Percentiles rank a stretch among this genome's conserved stretches.
Conservation (phyloP, 495 filamentous ascomycete genomes). For the Ramalina intermedia region DNA sequence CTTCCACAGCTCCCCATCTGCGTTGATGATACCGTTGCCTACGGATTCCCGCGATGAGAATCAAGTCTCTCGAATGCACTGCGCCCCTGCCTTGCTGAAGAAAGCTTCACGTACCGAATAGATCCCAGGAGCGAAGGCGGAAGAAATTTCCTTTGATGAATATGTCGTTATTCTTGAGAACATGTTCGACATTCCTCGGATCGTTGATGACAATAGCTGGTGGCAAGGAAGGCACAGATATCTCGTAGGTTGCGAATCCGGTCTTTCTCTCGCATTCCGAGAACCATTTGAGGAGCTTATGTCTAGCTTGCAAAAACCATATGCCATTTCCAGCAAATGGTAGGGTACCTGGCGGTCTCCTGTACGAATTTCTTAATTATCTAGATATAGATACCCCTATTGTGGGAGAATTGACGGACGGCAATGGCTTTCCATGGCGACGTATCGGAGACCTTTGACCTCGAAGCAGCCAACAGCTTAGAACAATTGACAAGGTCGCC, state of each 20-base stretch:
- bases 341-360: constrained; percentile 37
- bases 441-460: constrained; percentile 14
- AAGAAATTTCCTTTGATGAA: constrained; percentile 46
- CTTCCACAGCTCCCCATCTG: constrained; percentile 46
- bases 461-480: constrained; percentile 13
- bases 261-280: constrained; percentile 36
- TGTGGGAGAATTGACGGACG: constrained; percentile 2
- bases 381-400: not conserved
- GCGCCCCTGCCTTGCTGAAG: not conserved
- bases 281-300: constrained; percentile 46
- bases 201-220: constrained; percentile 45
- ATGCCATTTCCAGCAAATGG: constrained; percentile 44
- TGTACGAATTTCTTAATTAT: constrained; percentile 1
- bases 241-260: constrained; percentile 40
- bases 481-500: not conserved
- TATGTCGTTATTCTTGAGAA: constrained; percentile 42
- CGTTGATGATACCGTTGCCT: constrained; percentile 50
- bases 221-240: constrained; percentile 41
- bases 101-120: constrained; percentile 31
- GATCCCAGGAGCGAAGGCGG: constrained; percentile 40
- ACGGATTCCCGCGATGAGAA: not conserved
- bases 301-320: constrained; percentile 38
- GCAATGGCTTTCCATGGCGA: constrained; percentile 13
- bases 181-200: constrained; percentile 41
- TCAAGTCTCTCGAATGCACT: not conserved